phyloP scores from a whole-genome alignment of 345 rosid species.

The Gossypium anomalum region DNA sequence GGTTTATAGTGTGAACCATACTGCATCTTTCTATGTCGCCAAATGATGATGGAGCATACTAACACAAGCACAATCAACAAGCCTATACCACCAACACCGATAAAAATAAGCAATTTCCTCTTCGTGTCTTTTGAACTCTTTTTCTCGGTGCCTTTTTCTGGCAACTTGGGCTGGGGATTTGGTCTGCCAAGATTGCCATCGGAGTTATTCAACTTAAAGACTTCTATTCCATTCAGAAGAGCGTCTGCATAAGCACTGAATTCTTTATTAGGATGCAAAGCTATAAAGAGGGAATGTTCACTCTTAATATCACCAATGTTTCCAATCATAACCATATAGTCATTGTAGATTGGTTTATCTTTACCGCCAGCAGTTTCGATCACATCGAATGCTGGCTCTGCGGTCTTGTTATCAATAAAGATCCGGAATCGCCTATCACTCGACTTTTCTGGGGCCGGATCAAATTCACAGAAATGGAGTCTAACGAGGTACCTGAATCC shows the following conservation, averaged over 20 bases:
- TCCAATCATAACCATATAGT: slow-evolving; percentile 21
- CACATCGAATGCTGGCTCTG: slow-evolving; percentile 19
- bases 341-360: slow-evolving; percentile 21
- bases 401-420: slow-evolving; percentile 20
- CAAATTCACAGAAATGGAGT: slow-evolving; percentile 46
- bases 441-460: background rate
- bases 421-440: slow-evolving; percentile 17
- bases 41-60: slow-evolving; percentile 21
- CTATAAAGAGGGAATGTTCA: slow-evolving; percentile 28
- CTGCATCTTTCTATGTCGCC: slow-evolving; percentile 27
- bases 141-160: background rate
- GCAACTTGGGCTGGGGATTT: slow-evolving; percentile 15
- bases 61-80: slow-evolving; percentile 21
- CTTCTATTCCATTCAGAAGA: slow-evolving; percentile 49
- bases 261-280: slow-evolving; percentile 9
- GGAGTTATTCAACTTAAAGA: slow-evolving; percentile 36
- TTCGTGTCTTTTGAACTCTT: background rate
- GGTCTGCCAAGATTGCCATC: slow-evolving; percentile 20
- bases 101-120: slow-evolving; percentile 1
- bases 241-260: slow-evolving; percentile 23
- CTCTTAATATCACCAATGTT: slow-evolving; percentile 4
- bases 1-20: slow-evolving; percentile 21
- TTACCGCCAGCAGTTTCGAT: slow-evolving; percentile 21
- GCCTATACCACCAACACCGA: slow-evolving; percentile 20
- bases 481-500: slow-evolving; percentile 39